Evolutionary conservation across 2,329 filamentous ascomycete genomes (phyloP).

Genomic region (Venturia effusa): DNA sequence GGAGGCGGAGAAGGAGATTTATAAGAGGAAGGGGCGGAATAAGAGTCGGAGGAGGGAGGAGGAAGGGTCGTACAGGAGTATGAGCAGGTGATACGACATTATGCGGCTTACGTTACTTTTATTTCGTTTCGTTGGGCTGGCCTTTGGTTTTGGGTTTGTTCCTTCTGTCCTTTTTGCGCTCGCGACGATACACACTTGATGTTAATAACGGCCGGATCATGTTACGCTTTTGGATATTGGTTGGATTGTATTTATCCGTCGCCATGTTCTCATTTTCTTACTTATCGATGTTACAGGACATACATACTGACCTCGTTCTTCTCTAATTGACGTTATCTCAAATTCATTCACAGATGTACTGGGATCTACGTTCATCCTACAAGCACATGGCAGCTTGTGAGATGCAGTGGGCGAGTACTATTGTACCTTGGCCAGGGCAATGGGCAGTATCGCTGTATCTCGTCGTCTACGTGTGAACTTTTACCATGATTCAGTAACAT

Average conservation of each 20-base stretch:
- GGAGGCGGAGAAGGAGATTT: conserved; percentile 11
- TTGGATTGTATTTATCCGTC: not conserved
- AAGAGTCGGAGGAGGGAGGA: conserved; percentile 16
- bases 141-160: not conserved
- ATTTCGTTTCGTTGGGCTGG: not conserved
- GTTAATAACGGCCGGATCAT: not conserved
- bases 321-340: too few species aligned
- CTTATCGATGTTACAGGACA: not conserved
- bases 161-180: not conserved
- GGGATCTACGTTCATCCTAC: too few species aligned
- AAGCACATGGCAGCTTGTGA: too few species aligned
- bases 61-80: not conserved
- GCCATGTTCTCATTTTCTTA: not conserved
- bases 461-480: too few species aligned
- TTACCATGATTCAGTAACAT: not conserved
- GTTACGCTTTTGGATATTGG: not conserved
- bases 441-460: too few species aligned
- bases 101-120: not conserved
- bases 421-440: too few species aligned
- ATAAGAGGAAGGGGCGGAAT: conserved; percentile 1
- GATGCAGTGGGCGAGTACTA: too few species aligned
- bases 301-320: too few species aligned
- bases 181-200: not conserved
- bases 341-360: too few species aligned
- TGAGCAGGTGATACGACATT: not conserved